Evolutionary conservation across 2,329 filamentous ascomycete genomes (phyloP).

Genomic region (Apiospora phragmitis): DNA sequence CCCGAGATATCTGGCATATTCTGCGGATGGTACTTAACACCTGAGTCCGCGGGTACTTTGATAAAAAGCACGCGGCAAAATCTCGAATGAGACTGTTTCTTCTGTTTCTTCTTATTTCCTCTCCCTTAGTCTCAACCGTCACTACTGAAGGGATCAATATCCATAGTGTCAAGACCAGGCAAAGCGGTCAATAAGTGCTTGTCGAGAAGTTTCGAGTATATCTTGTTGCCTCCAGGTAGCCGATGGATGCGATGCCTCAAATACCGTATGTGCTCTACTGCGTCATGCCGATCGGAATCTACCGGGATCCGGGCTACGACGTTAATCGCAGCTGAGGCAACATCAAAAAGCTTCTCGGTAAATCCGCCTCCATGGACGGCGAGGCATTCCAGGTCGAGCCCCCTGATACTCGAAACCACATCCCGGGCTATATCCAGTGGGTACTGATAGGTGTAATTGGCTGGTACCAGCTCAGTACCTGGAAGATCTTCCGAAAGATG

Average conservation of each 20-base stretch:
- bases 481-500: slow-evolving; percentile 31
- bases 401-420: slow-evolving; percentile 38
- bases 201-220: slow-evolving; percentile 40
- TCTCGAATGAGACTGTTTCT: neutral
- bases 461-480: slow-evolving; percentile 1
- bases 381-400: slow-evolving; percentile 39
- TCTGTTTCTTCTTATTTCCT: neutral
- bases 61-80: neutral
- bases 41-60: neutral
- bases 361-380: slow-evolving; percentile 45
- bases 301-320: slow-evolving; percentile 43
- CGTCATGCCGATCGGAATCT: slow-evolving; percentile 23
- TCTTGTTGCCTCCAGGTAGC: slow-evolving; percentile 37
- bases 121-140: neutral
- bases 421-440: slow-evolving; percentile 43
- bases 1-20: neutral
- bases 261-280: slow-evolving; percentile 40
- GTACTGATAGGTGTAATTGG: slow-evolving; percentile 42
- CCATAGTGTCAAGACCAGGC: slow-evolving; percentile 6
- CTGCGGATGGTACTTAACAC: neutral
- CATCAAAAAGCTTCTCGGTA: slow-evolving; percentile 48
- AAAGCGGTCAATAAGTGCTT: slow-evolving; percentile 33
- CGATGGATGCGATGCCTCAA: slow-evolving; percentile 37
- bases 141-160: neutral
- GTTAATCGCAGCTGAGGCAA: slow-evolving; percentile 45